Percentiles rank a stretch among this genome's conserved stretches.
Conservation (phyloP, 176 grass and related monocot genomes). For the Oryza nivara region DNA sequence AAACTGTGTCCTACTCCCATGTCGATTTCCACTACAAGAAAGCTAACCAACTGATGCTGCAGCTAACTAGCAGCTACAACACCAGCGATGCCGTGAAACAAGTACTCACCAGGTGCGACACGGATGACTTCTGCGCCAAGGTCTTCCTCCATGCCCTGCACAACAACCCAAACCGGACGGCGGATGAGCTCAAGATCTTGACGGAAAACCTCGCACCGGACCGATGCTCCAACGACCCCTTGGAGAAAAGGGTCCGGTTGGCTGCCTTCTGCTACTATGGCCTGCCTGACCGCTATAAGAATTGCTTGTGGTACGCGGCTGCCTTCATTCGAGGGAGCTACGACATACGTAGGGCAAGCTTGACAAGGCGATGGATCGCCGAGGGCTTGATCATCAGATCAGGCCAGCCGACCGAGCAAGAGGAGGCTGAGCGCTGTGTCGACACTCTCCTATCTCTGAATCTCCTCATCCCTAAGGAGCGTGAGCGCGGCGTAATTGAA, state of each 20-base stretch:
- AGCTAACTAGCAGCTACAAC: too few relatives aligned
- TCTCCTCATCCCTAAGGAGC: background rate
- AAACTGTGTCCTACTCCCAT: too few relatives aligned
- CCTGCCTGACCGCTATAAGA: background rate
- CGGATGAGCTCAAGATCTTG: background rate
- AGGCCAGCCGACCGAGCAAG: background rate
- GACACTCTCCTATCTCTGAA: background rate
- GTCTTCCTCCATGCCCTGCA: background rate
- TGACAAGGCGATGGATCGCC: conserved; percentile 19
- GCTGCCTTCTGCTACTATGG: background rate
- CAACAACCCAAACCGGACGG: background rate
- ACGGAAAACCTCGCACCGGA: too few relatives aligned
- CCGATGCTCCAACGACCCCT: too few relatives aligned
- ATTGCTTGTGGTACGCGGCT: conserved; percentile 11
- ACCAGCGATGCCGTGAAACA: too few relatives aligned
- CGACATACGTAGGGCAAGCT: background rate
- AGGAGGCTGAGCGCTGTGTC: background rate
- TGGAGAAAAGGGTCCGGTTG: background rate
- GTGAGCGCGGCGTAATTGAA: background rate
- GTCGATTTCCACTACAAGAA: too few relatives aligned
- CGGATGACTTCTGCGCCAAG: background rate
- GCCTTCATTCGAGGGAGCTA: background rate
- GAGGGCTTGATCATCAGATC: conserved; percentile 1
- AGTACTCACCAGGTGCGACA: background rate
- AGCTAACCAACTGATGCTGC: too few relatives aligned